phyloP scores from a whole-genome alignment of 768 basidiomycete species.

The Lepiota subincarnata region DNA sequence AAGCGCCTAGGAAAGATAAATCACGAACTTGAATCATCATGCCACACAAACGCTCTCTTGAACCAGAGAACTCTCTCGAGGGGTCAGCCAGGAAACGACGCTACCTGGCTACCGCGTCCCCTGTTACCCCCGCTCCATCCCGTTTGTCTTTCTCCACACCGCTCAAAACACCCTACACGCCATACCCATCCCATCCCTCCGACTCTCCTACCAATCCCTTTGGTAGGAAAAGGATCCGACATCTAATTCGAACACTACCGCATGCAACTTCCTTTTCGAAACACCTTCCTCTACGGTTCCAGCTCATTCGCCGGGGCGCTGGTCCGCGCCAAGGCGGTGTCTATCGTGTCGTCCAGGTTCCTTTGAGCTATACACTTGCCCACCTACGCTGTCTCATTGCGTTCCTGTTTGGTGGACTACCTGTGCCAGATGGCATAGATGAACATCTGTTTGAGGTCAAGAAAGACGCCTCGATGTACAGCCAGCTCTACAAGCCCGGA shows the following conservation, averaged over 20 bases:
- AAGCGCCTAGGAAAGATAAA: too few species aligned
- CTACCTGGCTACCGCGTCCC: background rate
- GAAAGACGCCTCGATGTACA: slow-evolving; percentile 39
- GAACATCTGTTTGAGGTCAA: slow-evolving; percentile 63
- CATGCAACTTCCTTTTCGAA: slow-evolving; percentile 47
- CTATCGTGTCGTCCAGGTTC: slow-evolving; percentile 65
- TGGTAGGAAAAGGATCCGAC: slow-evolving; percentile 46
- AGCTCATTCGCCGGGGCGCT: slow-evolving; percentile 38
- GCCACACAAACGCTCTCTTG: slow-evolving; percentile 8
- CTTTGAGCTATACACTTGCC: slow-evolving; percentile 63
- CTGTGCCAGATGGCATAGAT: slow-evolving; percentile 21
- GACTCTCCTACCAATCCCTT: slow-evolving; percentile 75
- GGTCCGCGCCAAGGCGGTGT: slow-evolving; percentile 42
- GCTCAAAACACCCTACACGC: slow-evolving; percentile 25
- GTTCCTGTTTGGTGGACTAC: slow-evolving; percentile 48
- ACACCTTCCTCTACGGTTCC: slow-evolving; percentile 63
- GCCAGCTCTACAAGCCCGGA: slow-evolving; percentile 38
- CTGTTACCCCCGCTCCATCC: slow-evolving; percentile 3
- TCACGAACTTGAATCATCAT: background rate
- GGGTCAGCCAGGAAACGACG: background rate
- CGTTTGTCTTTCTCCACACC: slow-evolving; percentile 6
- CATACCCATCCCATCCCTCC: slow-evolving; percentile 45
- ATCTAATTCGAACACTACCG: slow-evolving; percentile 35
- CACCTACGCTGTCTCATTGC: slow-evolving; percentile 60
- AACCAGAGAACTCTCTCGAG: background rate